phyloP scores from a whole-genome alignment of 164 flowering plant species.

The Annona cherimola region DNA sequence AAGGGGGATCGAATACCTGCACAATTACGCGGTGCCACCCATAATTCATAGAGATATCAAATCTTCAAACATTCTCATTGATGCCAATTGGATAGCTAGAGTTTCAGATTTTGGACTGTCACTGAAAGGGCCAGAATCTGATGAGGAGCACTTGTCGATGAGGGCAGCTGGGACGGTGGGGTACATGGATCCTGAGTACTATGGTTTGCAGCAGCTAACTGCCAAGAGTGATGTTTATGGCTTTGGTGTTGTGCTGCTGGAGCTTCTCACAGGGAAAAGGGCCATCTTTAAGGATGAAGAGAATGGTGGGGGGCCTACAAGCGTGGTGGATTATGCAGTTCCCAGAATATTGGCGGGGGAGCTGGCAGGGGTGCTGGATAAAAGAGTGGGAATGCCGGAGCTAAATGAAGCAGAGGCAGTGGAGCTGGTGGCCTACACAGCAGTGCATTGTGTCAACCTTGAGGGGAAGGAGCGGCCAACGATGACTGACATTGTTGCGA shows the following conservation, averaged over 20 bases:
- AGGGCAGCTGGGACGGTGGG: constrained; percentile 96
- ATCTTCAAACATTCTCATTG: constrained; percentile 90
- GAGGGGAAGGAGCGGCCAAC: constrained; percentile 92
- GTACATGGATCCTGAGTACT: constrained; percentile 97
- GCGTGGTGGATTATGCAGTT: constrained; percentile 78
- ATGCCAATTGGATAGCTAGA: constrained; percentile 68
- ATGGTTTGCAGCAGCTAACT: constrained; percentile 77
- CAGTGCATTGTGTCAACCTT: constrained; percentile 80
- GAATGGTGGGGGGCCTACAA: constrained; percentile 43
- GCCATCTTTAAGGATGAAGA: constrained; percentile 72
- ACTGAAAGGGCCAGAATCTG: constrained; percentile 62
- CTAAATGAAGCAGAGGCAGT: constrained; percentile 72
- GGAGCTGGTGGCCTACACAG: constrained; percentile 83
- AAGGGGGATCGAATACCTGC: constrained; percentile 92
- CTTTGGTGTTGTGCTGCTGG: constrained; percentile 81
- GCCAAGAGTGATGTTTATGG: constrained; percentile 97
- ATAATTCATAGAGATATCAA: constrained; percentile 94
- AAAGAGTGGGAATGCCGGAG: constrained; percentile 62
- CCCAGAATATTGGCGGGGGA: constrained; percentile 67
- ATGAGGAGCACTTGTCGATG: constrained; percentile 33
- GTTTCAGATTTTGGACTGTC: constrained; percentile 97
- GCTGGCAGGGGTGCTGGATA: constrained; percentile 51
- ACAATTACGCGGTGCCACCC: constrained; percentile 91
- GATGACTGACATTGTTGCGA: constrained; percentile 82
- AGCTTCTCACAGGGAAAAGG: constrained; percentile 77